Evolutionary conservation across 495 filamentous ascomycete species (phyloP), one percentile per base, ranked within the genome.

Genomic region (Xylaria intraflava): DNA sequence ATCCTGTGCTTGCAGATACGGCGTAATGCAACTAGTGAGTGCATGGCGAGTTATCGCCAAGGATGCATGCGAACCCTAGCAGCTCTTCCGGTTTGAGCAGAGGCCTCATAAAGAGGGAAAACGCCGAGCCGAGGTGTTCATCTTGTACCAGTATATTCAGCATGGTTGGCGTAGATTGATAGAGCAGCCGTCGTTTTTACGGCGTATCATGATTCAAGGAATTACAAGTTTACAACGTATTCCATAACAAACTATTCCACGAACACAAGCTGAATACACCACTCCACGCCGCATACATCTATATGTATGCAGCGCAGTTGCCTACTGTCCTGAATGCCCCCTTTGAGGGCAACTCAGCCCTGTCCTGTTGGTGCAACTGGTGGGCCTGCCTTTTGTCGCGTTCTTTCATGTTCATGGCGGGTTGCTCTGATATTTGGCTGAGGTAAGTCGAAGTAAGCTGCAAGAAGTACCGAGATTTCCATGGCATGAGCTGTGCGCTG

Each of bases 41-140:
- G 44, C 67, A 62, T 10, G 59, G 68, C 22, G 62, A 67, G 43
- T 62, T 65, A 12, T 31, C 68, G 36, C 56, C 55, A 39, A 51
- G 5, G 63, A 53, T 12, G 14, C 46, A 17, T 47, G 30, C 8
- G 46, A 56, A 19, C 22, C 60, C 23, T 40, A 44, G 27, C 24
- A 57, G 1, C 46, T 46, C 33, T 30, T 26, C 8, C 31, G 42
- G 8, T 24, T 39, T 19, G 20, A 29, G 8, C 36, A 16, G 40
- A 42, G 16, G 27, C n/a, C 35, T 16, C 1, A 23, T 11, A 19
- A 17, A 9, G 11, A 6, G n/a, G 29, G 7, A n/a, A 29, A n/a
- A 33, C 30, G 41, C 31, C 27, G 42, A 46, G n/a, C 17, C 20
- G 11, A n/a, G 19, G 33, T 40, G 16, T 36, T 27, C 26, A 7